Evolutionary conservation across 352 stramenopile species (phyloP).

Genomic region (Pythium coloratum): DNA sequence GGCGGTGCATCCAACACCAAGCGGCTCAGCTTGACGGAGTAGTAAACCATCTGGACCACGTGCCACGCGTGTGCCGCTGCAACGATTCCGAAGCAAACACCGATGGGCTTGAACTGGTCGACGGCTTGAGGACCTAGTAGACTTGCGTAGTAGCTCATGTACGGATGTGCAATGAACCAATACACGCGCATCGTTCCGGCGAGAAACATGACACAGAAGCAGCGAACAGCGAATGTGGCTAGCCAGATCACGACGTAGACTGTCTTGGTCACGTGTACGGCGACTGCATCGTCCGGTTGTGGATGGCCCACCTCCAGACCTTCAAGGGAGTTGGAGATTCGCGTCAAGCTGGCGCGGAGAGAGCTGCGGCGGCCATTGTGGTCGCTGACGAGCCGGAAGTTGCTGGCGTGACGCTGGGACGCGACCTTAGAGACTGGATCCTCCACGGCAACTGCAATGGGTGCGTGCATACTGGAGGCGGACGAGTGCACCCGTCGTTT

Average conservation of each 20-base stretch:
- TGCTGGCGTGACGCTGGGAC: background rate
- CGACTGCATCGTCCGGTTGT: constrained; percentile 13
- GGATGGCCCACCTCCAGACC: constrained; percentile 13
- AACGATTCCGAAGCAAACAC: constrained; percentile 15
- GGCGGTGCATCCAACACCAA: background rate
- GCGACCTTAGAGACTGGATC: background rate
- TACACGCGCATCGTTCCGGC: constrained; percentile 12
- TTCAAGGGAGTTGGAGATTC: constrained; percentile 2
- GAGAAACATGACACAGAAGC: constrained; percentile 18
- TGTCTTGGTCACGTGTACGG: constrained; percentile 13
- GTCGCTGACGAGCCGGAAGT: background rate
- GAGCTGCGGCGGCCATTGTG: background rate
- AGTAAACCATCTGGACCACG: constrained; percentile 17
- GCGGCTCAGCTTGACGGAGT: constrained; percentile 7
- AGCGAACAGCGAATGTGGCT: background rate
- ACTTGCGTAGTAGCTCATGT: constrained; percentile 31
- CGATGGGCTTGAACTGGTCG: constrained; percentile 16
- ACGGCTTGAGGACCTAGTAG: constrained; percentile 17
- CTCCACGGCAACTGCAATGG: background rate
- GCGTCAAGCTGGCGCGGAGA: constrained; percentile 1
- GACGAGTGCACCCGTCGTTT: background rate
- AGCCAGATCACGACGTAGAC: constrained; percentile 7
- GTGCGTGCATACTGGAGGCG: background rate
- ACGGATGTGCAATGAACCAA: constrained; percentile 30
- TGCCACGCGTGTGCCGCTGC: constrained; percentile 6